A percentile compares a stretch with the other conserved stretches of the same genome.
Evolutionary conservation across 495 filamentous ascomycete genomes (phyloP).

Genomic region (Lindgomyces ingoldianus): DNA sequence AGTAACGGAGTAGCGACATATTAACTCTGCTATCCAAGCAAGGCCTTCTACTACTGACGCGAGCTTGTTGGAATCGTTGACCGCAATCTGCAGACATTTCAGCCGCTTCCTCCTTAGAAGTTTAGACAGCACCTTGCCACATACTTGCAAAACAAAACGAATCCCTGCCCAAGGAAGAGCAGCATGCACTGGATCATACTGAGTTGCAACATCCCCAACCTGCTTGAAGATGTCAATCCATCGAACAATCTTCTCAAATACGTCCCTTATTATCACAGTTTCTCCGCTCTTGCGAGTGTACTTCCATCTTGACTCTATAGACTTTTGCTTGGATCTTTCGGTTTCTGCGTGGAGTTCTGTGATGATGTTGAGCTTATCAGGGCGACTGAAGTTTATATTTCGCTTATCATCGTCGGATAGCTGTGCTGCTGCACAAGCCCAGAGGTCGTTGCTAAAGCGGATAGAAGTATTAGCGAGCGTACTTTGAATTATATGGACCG

Average conservation of each 20-base stretch:
- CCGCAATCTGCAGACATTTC: constrained; percentile 27
- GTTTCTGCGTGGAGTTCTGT: constrained; percentile 22
- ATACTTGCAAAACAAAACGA: constrained; percentile 48
- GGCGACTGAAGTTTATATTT: constrained; percentile 34
- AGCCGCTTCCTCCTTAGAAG: not conserved
- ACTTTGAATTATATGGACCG: not conserved
- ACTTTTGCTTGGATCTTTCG: constrained; percentile 25
- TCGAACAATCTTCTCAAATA: constrained; percentile 43
- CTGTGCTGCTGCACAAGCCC: constrained; percentile 31
- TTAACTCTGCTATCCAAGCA: constrained; percentile 38
- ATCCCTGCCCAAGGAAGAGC: constrained; percentile 52
- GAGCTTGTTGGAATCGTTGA: constrained; percentile 32
- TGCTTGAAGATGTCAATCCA: constrained; percentile 49
- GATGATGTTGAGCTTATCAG: constrained; percentile 34
- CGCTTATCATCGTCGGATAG: constrained; percentile 33
- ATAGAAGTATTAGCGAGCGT: constrained; percentile 14
- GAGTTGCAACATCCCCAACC: constrained; percentile 46
- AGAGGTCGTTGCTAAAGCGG: constrained; percentile 27
- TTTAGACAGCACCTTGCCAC: constrained; percentile 3
- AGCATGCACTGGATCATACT: constrained; percentile 49
- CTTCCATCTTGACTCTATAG: constrained; percentile 18
- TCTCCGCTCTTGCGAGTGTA: constrained; percentile 32
- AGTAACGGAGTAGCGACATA: constrained; percentile 37
- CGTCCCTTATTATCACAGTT: constrained; percentile 43
- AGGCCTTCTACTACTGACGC: constrained; percentile 36